Evolutionary conservation across 192 early-diverging fungal species (phyloP).

Genomic region (Martensiomyces pterosporus): DNA sequence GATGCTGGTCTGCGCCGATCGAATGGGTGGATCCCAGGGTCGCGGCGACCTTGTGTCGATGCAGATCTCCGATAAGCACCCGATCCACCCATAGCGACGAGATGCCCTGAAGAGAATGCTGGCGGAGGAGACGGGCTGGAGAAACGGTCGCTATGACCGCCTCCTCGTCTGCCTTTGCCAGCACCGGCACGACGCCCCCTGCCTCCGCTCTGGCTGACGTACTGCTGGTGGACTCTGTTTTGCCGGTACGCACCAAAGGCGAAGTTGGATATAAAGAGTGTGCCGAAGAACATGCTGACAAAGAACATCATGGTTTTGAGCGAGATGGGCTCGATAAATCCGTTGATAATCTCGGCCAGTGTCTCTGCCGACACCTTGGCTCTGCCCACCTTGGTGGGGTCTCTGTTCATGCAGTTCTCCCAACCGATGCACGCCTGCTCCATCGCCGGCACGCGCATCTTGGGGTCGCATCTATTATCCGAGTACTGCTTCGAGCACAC

Average conservation of each 20-base stretch:
- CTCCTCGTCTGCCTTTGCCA: no score
- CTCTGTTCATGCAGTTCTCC: conserved; percentile 59
- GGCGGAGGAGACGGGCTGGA: no score
- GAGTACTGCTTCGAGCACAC: conserved; percentile 62
- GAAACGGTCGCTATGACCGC: no score
- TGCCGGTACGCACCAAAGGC: conserved; percentile 50
- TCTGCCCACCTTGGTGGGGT: conserved; percentile 61
- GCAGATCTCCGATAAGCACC: no score
- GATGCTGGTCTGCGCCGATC: no score
- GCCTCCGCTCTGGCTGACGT: conserved; percentile 19
- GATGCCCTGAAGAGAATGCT: no score
- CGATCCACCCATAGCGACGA: no score
- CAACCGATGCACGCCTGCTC: conserved; percentile 57
- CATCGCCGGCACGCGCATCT: conserved; percentile 57
- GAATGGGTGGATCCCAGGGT: no score
- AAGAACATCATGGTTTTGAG: conserved; percentile 75
- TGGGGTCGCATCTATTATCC: conserved; percentile 56
- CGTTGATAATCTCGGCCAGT: conserved; percentile 75
- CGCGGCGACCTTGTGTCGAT: no score
- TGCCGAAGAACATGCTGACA: conserved; percentile 45
- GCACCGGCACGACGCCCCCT: no score
- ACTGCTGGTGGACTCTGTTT: conserved; percentile 34
- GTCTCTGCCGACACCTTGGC: conserved; percentile 77
- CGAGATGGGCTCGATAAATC: conserved; percentile 80
- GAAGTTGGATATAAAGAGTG: conserved; percentile 45